These are phyloP conservation scores for Gossypium bickii DNA, from an alignment of 345 rosid genomes.

Conservation along the genomic window DNA sequence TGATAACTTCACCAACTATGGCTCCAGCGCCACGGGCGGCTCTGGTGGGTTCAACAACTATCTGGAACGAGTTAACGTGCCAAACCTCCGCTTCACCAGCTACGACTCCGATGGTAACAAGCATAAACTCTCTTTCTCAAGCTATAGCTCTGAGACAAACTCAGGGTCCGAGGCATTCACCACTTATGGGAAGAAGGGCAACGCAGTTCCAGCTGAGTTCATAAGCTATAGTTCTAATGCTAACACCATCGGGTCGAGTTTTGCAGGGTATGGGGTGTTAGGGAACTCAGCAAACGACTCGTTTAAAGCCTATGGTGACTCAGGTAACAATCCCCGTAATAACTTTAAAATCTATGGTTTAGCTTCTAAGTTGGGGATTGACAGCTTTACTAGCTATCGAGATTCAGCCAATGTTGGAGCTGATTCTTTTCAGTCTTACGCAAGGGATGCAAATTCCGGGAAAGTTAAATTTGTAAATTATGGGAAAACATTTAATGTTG, in stretches of 20 bases:
- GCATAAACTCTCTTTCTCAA: slow-evolving; percentile 40
- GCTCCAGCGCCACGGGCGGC: slow-evolving; percentile 46
- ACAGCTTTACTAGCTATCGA: slow-evolving; percentile 38
- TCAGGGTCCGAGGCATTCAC: slow-evolving; percentile 45
- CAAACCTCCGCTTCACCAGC: slow-evolving; percentile 45
- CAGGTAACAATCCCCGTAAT: slow-evolving; percentile 53
- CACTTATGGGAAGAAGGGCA: slow-evolving; percentile 60
- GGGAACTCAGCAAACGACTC: slow-evolving; percentile 49
- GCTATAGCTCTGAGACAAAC: slow-evolving; percentile 39
- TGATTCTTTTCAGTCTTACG: slow-evolving; percentile 52
- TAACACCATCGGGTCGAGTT: slow-evolving; percentile 49
- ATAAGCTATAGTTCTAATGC: slow-evolving; percentile 36
- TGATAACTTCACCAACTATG: slow-evolving; percentile 62
- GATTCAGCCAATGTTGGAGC: slow-evolving; percentile 42
- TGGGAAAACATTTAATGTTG: slow-evolving; percentile 46
- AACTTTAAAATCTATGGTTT: slow-evolving; percentile 41
- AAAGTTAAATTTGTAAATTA: slow-evolving; percentile 37
- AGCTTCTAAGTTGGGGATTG: slow-evolving; percentile 26
- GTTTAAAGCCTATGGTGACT: slow-evolving; percentile 47
- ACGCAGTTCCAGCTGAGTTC: slow-evolving; percentile 41
- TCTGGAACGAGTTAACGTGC: slow-evolving; percentile 42
- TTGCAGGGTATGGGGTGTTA: slow-evolving; percentile 43
- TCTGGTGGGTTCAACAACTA: slow-evolving; percentile 48
- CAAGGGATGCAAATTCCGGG: slow-evolving; percentile 35
- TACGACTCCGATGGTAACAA: slow-evolving; percentile 36